These are phyloP conservation scores for Solanum virginianum DNA, from an alignment of 257 asterid genomes.

Conservation along the genomic window DNA sequence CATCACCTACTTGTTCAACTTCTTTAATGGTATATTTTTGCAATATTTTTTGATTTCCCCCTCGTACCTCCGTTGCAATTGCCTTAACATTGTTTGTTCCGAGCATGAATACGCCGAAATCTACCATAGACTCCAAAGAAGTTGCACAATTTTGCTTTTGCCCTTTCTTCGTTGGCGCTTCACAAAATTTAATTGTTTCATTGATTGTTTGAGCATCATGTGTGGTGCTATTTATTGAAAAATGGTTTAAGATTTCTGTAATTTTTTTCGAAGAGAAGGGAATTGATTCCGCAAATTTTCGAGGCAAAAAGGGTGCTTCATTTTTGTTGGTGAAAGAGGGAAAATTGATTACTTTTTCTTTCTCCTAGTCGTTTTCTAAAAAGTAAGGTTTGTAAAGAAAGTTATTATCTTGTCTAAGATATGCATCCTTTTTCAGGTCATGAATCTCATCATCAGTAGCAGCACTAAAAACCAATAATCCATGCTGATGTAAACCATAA, in stretches of 20 bases:
- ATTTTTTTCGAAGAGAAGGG: neutral
- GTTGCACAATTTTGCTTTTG: neutral
- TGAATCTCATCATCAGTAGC: neutral
- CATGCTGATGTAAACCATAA: neutral
- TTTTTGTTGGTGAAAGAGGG: neutral
- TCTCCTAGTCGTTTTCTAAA: neutral
- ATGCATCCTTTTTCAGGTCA: neutral
- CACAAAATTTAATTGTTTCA: neutral
- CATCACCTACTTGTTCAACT: neutral
- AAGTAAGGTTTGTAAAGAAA: neutral
- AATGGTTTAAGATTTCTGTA: neutral
- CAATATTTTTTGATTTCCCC: neutral
- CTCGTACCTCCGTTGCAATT: neutral
- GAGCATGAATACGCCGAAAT: neutral
- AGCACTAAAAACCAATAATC: neutral
- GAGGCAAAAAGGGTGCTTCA: conserved; percentile 1
- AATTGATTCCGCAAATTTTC: neutral
- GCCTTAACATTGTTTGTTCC: neutral
- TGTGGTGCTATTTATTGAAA: neutral
- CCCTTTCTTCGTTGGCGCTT: neutral
- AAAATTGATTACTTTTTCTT: neutral
- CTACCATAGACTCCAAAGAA: conserved; percentile 3
- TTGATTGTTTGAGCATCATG: neutral
- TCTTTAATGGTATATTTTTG: neutral
- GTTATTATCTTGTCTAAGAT: neutral